Conservation (phyloP, 371 early-diverging fungal species). For the Chytridium lagenaria region DNA sequence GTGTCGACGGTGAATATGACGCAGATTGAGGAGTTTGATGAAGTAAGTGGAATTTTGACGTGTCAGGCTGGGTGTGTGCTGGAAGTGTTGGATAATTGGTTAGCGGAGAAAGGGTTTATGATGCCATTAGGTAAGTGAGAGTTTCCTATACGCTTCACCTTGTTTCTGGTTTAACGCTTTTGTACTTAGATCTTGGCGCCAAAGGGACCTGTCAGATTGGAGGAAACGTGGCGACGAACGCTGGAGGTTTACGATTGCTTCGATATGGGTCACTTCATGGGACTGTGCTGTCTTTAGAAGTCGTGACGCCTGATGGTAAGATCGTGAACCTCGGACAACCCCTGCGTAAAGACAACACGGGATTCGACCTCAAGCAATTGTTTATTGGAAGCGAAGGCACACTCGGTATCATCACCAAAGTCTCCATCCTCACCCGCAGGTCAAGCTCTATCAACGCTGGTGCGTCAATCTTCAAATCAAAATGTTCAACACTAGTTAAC, state of each 20-base stretch:
- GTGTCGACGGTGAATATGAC: conserved; percentile 78
- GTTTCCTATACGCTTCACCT: not conserved
- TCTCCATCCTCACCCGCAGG: conserved; percentile 74
- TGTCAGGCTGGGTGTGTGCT: conserved; percentile 91
- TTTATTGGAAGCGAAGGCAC: conserved; percentile 98
- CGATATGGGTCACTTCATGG: conserved; percentile 93
- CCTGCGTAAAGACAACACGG: conserved; percentile 62
- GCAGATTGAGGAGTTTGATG: conserved; percentile 78
- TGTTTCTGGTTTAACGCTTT: too few species aligned
- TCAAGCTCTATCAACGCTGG: conserved; percentile 59
- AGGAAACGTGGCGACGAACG: conserved; percentile 96
- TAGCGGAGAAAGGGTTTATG: conserved; percentile 78
- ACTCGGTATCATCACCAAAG: conserved; percentile 88
- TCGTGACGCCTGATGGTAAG: conserved; percentile 88
- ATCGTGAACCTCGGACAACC: conserved; percentile 88
- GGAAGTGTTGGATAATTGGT: conserved; percentile 78
- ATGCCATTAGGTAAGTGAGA: conserved; percentile 72
- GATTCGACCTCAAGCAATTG: conserved; percentile 92
- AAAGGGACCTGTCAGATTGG: conserved; percentile 93
- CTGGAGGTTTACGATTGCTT: conserved; percentile 90
- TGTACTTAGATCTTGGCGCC: conserved; percentile 87
- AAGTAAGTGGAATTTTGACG: conserved; percentile 79
- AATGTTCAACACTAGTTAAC: conserved; percentile 3
- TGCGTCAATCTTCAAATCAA: conserved; percentile 17
- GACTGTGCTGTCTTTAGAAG: conserved; percentile 72